Percentiles rank a stretch among this genome's conserved stretches.
Conservation (phyloP, 2,329 filamentous ascomycete genomes). For the Aspergillus fumigatus region DNA sequence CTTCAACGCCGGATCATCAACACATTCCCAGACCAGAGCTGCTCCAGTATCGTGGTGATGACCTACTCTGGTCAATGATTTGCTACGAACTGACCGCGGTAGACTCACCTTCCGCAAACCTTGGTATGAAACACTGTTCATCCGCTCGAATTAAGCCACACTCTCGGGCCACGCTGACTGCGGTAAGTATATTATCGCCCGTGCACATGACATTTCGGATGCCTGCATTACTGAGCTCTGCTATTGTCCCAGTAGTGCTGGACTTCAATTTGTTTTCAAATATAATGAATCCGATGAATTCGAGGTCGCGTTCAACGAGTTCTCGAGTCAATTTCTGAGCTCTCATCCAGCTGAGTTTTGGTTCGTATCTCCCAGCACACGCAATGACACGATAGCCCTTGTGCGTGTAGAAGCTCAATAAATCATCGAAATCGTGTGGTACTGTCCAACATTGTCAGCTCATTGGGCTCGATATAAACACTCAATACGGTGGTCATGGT, state of each 20-base stretch:
- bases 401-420: conserved; percentile 87
- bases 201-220: conserved; percentile 96
- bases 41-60: conserved; percentile 68
- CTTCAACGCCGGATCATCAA: conserved; percentile 76
- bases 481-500: background rate
- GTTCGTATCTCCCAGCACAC: conserved; percentile 83
- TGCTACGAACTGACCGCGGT: background rate
- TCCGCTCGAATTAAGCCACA: conserved; percentile 75
- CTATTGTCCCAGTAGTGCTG: conserved; percentile 72
- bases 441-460: conserved; percentile 47
- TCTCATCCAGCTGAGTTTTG: conserved; percentile 87
- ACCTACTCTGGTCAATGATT: conserved; percentile 41
- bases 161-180: conserved; percentile 90
- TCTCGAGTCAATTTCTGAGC: conserved; percentile 87
- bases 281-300: conserved; percentile 94
- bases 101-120: conserved; percentile 66
- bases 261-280: conserved; percentile 98
- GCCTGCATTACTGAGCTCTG: conserved; percentile 74
- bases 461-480: conserved; percentile 2
- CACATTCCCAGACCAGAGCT: conserved; percentile 81
- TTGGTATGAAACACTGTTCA: conserved; percentile 88
- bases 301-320: conserved; percentile 76
- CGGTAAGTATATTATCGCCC: conserved; percentile 94
- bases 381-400: conserved; percentile 95
- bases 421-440: conserved; percentile 82